A percentile compares a stretch with the other conserved stretches of the same genome.
Evolutionary conservation across 805 yeast genomes (phyloP).

Genomic region (Metschnikowia cubensis): DNA sequence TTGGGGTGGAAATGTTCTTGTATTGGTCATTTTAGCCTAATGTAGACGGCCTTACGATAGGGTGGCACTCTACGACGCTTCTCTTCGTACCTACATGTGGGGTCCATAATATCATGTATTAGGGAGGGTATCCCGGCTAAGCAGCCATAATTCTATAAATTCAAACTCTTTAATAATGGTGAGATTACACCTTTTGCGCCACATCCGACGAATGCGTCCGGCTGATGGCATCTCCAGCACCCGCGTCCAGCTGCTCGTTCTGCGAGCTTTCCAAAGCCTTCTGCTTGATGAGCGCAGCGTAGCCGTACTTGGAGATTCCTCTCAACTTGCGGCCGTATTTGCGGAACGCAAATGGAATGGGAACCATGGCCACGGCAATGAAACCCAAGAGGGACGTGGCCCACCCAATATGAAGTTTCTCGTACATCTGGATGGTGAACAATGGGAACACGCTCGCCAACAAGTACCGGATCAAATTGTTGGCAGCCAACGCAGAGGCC

Average conservation of each 20-base stretch:
- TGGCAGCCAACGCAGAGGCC: constrained; percentile 89
- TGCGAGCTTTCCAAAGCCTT: constrained; percentile 17
- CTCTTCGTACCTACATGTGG: no score
- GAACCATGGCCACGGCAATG: constrained; percentile 64
- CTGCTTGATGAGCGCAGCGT: constrained; percentile 38
- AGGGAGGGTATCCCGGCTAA: not conserved
- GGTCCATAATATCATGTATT: not conserved
- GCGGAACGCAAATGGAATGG: constrained; percentile 70
- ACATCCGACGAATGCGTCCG: not conserved
- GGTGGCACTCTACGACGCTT: no score
- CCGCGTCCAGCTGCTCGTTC: not conserved
- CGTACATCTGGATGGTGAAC: constrained; percentile 81
- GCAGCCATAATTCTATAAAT: not conserved
- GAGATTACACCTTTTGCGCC: not conserved
- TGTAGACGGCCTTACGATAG: no score
- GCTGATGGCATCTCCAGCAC: not conserved
- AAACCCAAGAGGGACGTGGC: constrained; percentile 68
- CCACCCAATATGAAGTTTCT: constrained; percentile 69
- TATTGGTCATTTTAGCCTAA: no score
- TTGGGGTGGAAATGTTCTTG: no score
- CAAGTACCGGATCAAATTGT: constrained; percentile 71
- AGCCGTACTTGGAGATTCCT: constrained; percentile 54
- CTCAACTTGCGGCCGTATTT: constrained; percentile 57
- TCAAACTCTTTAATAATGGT: not conserved
- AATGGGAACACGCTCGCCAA: constrained; percentile 79